phyloP scores from a whole-genome alignment of 2,329 filamentous ascomycete genomes.

The Pyricularia grisea region DNA sequence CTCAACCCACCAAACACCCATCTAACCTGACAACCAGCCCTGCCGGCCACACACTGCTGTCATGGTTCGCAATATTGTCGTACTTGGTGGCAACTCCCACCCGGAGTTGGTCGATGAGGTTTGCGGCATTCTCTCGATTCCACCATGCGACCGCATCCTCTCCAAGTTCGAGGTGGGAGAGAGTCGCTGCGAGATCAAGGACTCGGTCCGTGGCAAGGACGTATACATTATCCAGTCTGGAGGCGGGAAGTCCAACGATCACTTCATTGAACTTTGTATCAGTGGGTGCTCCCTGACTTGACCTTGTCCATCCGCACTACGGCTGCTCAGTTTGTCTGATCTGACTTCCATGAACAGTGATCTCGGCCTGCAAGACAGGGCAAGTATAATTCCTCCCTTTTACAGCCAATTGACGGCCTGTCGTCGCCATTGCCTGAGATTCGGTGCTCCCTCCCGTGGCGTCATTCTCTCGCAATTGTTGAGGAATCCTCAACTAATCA shows the following conservation, averaged over 20 bases:
- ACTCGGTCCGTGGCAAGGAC: slow-evolving; percentile 96
- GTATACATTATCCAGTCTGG: slow-evolving; percentile 97
- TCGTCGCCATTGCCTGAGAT: not conserved
- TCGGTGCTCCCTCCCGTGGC: not conserved
- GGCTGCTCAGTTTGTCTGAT: not conserved
- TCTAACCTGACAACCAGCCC: not conserved
- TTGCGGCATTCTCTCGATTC: slow-evolving; percentile 79
- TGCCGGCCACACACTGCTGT: not conserved
- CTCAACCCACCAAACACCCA: not conserved
- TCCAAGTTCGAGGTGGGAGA: slow-evolving; percentile 93
- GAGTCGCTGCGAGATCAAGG: slow-evolving; percentile 88
- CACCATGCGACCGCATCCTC: slow-evolving; percentile 74
- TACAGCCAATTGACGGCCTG: not conserved
- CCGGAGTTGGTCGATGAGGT: slow-evolving; percentile 78
- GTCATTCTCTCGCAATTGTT: not conserved
- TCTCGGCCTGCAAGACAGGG: slow-evolving; percentile 81
- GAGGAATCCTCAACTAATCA: not conserved
- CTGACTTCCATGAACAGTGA: slow-evolving; percentile 33
- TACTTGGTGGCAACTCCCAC: slow-evolving; percentile 90
- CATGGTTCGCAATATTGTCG: slow-evolving; percentile 93
- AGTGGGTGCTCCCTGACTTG: slow-evolving; percentile 24
- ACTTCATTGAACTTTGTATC: slow-evolving; percentile 93
- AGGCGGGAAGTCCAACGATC: slow-evolving; percentile 87
- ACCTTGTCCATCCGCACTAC: not conserved
- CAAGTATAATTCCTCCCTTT: slow-evolving; percentile 1